These are phyloP conservation scores for Nicotiana undulata DNA, from an alignment of 257 asterid species.

Conservation along the genomic window DNA sequence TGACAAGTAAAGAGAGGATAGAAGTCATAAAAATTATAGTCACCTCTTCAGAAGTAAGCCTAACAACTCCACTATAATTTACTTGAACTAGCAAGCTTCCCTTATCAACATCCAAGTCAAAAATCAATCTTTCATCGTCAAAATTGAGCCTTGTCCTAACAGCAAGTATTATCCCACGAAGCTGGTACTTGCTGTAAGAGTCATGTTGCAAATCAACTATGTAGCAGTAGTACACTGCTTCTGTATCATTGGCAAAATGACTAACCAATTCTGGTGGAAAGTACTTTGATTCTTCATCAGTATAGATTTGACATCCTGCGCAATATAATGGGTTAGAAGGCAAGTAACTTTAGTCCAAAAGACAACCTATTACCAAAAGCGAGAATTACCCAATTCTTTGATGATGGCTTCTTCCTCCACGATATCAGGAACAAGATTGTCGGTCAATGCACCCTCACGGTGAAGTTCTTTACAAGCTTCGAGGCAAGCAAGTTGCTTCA, in stretches of 20 bases:
- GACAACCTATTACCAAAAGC: background rate
- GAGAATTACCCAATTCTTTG: conserved; percentile 33
- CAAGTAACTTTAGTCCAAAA: background rate
- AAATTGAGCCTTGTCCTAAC: conserved; percentile 34
- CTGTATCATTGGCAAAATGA: conserved; percentile 6
- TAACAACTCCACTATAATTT: conserved; percentile 22
- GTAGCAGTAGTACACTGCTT: conserved; percentile 35
- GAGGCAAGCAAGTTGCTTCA: conserved; percentile 69
- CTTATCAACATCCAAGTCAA: conserved; percentile 48
- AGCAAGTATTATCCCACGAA: conserved; percentile 46
- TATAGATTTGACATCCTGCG: conserved; percentile 32
- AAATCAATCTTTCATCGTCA: conserved; percentile 22
- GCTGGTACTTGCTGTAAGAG: conserved; percentile 29
- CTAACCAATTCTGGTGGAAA: conserved; percentile 60
- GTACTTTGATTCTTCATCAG: conserved; percentile 34
- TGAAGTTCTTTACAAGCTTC: conserved; percentile 87
- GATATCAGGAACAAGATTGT: conserved; percentile 67
- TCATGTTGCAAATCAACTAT: conserved; percentile 32
- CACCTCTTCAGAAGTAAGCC: conserved; percentile 43
- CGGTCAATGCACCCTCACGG: conserved; percentile 50
- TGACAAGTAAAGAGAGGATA: background rate
- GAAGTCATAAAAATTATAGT: background rate
- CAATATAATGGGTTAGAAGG: background rate
- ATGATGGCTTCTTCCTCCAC: conserved; percentile 48
- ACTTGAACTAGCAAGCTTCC: conserved; percentile 28